Evolutionary conservation across 163 green algal genomes (phyloP).

Genomic region (Coccomyxa subellipsoidea): DNA sequence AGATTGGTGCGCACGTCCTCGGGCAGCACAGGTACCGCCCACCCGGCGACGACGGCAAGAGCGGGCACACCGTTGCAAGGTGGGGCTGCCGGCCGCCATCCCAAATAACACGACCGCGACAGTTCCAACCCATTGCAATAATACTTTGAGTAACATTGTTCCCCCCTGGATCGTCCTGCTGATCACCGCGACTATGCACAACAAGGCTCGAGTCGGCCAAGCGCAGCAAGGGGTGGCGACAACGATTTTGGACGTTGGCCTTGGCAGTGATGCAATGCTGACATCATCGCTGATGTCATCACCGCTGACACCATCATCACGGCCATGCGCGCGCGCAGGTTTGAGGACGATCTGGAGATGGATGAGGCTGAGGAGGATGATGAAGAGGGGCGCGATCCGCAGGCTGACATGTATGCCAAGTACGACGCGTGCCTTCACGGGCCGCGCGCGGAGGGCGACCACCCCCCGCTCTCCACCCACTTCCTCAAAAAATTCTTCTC

Average conservation of each 20-base stretch:
- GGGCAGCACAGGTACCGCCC: constrained; percentile 89
- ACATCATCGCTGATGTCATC: too few relatives aligned
- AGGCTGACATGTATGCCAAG: constrained; percentile 62
- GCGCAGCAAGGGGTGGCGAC: too few relatives aligned
- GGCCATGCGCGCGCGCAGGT: not conserved
- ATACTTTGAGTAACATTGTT: too few relatives aligned
- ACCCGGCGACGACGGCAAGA: constrained; percentile 72
- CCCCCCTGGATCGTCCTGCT: too few relatives aligned
- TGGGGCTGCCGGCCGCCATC: too few relatives aligned
- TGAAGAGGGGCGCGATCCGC: constrained; percentile 28
- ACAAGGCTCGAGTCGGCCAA: too few relatives aligned
- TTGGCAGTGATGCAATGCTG: too few relatives aligned
- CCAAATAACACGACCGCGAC: too few relatives aligned
- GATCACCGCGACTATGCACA: too few relatives aligned
- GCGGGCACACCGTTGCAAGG: not conserved
- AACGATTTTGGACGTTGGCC: too few relatives aligned
- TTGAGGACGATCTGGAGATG: constrained; percentile 16
- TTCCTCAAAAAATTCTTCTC: constrained; percentile 95
- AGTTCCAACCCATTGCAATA: too few relatives aligned
- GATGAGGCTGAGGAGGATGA: constrained; percentile 34
- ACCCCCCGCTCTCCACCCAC: constrained; percentile 44
- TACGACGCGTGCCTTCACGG: constrained; percentile 72
- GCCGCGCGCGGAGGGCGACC: constrained; percentile 30
- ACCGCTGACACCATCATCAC: too few relatives aligned
- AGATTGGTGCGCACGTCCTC: constrained; percentile 85